Evolutionary conservation across 225 moss, liverwort and hornwort species (phyloP).

Genomic region (Physcomitrellopsis africana): DNA sequence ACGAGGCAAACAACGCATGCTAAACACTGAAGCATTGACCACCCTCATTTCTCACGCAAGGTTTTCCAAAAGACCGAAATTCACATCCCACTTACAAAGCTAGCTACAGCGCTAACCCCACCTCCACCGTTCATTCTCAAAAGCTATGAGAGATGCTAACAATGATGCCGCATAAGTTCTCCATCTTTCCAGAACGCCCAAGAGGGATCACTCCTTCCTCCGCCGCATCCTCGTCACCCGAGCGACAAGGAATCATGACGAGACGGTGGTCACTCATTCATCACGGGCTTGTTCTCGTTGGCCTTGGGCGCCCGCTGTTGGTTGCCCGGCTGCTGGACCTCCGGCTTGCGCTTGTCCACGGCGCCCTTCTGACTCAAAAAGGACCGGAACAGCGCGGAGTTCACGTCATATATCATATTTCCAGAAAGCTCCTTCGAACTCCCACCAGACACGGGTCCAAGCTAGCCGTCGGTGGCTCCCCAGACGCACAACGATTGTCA

Average conservation of each 20-base stretch:
- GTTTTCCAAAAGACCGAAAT: constrained; percentile 1
- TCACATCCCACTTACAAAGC: neutral
- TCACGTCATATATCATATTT: constrained; percentile 89
- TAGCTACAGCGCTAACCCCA: neutral
- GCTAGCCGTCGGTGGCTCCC: too few species aligned
- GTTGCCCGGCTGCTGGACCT: constrained; percentile 15
- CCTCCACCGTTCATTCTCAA: constrained; percentile 6
- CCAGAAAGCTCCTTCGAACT: neutral
- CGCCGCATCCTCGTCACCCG: constrained; percentile 18
- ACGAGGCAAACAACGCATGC: neutral
- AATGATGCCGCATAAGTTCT: constrained; percentile 59
- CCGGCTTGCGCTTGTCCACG: constrained; percentile 88
- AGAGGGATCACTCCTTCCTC: constrained; percentile 12
- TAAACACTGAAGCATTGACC: neutral
- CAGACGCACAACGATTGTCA: too few species aligned
- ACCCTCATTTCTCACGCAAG: neutral
- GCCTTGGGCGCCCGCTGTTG: constrained; percentile 77
- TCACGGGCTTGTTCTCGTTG: constrained; percentile 93
- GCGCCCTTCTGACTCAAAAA: constrained; percentile 96
- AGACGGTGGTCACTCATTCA: constrained; percentile 65
- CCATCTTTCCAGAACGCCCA: constrained; percentile 43
- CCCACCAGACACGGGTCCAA: too few species aligned
- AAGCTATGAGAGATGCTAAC: constrained; percentile 23
- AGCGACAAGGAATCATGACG: neutral
- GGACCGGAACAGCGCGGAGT: constrained; percentile 88